A percentile compares a stretch with the other conserved stretches of the same genome.
These are phyloP conservation scores for Pleurotus platypus DNA, from an alignment of 768 basidiomycete genomes.

Conservation along the genomic window DNA sequence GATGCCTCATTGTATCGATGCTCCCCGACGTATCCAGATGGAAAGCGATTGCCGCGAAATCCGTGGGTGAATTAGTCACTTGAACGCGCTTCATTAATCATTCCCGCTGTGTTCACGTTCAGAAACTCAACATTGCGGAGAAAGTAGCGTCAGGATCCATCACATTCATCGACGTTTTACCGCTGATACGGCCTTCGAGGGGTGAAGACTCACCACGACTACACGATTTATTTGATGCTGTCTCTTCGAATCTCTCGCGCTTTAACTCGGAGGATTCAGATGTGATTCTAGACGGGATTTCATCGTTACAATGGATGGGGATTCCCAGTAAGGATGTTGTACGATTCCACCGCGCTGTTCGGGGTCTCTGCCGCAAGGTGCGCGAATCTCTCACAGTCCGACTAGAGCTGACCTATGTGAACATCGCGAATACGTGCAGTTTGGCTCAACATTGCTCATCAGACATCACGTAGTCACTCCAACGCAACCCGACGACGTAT, in stretches of 20 bases:
- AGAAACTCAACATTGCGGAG: slow-evolving; percentile 39
- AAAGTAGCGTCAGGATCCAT: slow-evolving; percentile 36
- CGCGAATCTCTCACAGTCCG: slow-evolving; percentile 1
- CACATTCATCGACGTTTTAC: slow-evolving; percentile 50
- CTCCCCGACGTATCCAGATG: slow-evolving; percentile 56
- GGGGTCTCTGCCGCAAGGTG: slow-evolving; percentile 54
- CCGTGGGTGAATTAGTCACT: slow-evolving; percentile 37
- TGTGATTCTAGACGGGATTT: slow-evolving; percentile 69
- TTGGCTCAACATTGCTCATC: slow-evolving; percentile 51
- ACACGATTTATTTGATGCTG: slow-evolving; percentile 32
- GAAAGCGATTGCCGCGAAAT: slow-evolving; percentile 60
- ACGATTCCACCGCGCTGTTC: slow-evolving; percentile 59
- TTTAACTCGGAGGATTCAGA: slow-evolving; percentile 22
- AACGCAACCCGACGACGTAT: slow-evolving; percentile 55
- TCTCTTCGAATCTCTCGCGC: slow-evolving; percentile 23
- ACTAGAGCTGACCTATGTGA: too few species aligned
- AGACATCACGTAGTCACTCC: slow-evolving; percentile 61
- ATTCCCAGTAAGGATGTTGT: slow-evolving; percentile 44
- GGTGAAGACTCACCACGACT: slow-evolving; percentile 15
- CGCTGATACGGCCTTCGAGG: slow-evolving; percentile 28
- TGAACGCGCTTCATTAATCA: not conserved
- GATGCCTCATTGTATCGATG: slow-evolving; percentile 52
- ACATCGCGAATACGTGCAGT: slow-evolving; percentile 27
- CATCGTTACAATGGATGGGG: slow-evolving; percentile 72
- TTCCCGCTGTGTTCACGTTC: not conserved